Conservation (phyloP, 192 early-diverging fungal species). For the Coemansia sp. region DNA sequence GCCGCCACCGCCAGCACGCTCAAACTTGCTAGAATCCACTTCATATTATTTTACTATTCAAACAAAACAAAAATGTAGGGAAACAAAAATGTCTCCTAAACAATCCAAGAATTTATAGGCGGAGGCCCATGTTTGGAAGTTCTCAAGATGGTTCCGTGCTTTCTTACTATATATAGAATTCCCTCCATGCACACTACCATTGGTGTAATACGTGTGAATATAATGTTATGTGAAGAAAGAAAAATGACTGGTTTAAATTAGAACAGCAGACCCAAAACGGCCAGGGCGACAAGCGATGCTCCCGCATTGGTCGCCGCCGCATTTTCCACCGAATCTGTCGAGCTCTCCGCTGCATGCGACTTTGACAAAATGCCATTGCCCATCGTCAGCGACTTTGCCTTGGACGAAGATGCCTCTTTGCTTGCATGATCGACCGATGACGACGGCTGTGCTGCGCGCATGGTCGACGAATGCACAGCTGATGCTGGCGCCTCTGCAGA, state of each 20-base stretch:
- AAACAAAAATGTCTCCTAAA: neutral
- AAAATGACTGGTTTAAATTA: neutral
- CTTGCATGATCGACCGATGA: neutral
- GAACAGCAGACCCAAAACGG: slow-evolving; percentile 1
- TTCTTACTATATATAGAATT: slow-evolving; percentile 2
- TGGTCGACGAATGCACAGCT: neutral
- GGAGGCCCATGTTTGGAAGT: neutral
- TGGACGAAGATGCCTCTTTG: neutral
- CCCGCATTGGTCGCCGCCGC: neutral
- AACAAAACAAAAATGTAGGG: neutral
- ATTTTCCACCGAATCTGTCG: slow-evolving; percentile 7
- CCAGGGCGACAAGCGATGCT: neutral
- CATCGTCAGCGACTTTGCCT: slow-evolving; percentile 9
- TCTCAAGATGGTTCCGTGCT: neutral
- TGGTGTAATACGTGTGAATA: no score
- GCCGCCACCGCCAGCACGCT: slow-evolving; percentile 14
- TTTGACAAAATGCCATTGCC: slow-evolving; percentile 9
- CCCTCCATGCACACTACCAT: no score
- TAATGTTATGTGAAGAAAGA: neutral
- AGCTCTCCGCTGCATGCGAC: slow-evolving; percentile 1
- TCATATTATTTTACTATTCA: neutral
- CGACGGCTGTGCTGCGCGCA: neutral
- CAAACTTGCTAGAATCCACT: neutral
- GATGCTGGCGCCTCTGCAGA: neutral
- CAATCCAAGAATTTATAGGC: neutral